Evolutionary conservation across 148 eudicot genomes (phyloP).

Genomic region (Diospyros kaki): DNA sequence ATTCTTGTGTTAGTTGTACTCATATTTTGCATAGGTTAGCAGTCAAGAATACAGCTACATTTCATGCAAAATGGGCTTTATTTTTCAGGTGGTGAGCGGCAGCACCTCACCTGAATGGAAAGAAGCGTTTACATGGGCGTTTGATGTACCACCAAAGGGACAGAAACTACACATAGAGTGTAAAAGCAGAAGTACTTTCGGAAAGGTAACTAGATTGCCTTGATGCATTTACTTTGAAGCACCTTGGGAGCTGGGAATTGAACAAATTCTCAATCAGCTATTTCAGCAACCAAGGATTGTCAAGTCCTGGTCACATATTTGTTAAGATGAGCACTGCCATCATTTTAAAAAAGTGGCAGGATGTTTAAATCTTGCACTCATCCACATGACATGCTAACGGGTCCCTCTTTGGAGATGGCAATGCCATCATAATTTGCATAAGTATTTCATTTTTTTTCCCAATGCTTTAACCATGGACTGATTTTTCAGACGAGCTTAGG

Average conservation of each 20-base stretch:
- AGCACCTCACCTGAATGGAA: constrained; percentile 72
- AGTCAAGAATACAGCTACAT: not conserved
- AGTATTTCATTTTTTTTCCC: not conserved
- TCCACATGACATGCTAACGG: too few species aligned
- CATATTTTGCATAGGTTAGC: too few species aligned
- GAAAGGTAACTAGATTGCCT: constrained; percentile 45
- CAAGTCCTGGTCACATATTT: not conserved
- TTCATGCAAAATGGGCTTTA: not conserved
- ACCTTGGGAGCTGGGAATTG: not conserved
- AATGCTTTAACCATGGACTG: constrained; percentile 5
- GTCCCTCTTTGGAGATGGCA: not conserved
- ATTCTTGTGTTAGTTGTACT: too few species aligned
- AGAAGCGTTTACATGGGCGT: constrained; percentile 78
- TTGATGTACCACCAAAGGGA: constrained; percentile 87
- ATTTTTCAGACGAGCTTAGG: constrained; percentile 65
- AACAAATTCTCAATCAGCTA: not conserved
- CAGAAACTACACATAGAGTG: constrained; percentile 78
- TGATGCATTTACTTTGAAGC: constrained; percentile 6
- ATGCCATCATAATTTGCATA: not conserved
- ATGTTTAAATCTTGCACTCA: not conserved
- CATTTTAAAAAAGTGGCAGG: not conserved
- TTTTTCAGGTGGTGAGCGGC: constrained; percentile 53
- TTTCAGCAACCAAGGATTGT: not conserved
- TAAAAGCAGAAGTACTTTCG: constrained; percentile 78
- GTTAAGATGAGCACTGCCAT: not conserved